Evolutionary conservation across 306 rosid genomes (phyloP), one percentile per base, ranked within the genome.

Genomic region (Gynostemma pentaphyllum): DNA sequence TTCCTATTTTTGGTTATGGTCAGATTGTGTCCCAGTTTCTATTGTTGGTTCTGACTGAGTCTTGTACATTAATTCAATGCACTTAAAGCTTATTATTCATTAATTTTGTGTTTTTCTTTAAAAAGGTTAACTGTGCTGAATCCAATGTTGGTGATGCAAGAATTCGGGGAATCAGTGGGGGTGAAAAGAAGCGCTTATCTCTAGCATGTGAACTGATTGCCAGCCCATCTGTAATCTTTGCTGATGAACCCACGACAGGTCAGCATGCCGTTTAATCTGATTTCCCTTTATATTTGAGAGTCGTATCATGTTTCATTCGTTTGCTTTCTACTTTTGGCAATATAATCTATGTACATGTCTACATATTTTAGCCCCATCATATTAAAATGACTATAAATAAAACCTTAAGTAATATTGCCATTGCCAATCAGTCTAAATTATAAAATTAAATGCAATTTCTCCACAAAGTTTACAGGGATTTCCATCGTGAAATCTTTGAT

Each of bases 161-260:
- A 82, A 87, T 86, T 61, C 84, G 85, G 19, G 96, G 98, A 62
- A 86, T 92, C 50, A 88, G 96, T 66, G 95, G 95, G 24, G 98
- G 96, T 30, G 98, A 92, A 73, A 92, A 84, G 88, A 92, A 88
- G 70, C 95, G 98, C 22, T 74, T 92, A 72, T 82, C 94, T 66
- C 49, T 88, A 71, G 98, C 95, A 12, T 88, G 96, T 70, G 98
- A 92, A 76, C 82, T 92, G 74, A 86, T 92, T 61, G 96, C 95
- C 30, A 83, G 94, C 76, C 98, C 98, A 36, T 86, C 98, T 48
- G 83, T 92, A 52, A 79, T 92, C 70, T 88, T 92, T 79, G 90
- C 95, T 10, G 96, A 92, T 65, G 98, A 92, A 82, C 98, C 98
- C 27, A 88, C 98, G 14, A 84, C 98, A 34, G 98, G 98, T 86